These are phyloP conservation scores for Metschnikowia corniflorae DNA, from an alignment of 805 yeast species.

Conservation along the genomic window DNA sequence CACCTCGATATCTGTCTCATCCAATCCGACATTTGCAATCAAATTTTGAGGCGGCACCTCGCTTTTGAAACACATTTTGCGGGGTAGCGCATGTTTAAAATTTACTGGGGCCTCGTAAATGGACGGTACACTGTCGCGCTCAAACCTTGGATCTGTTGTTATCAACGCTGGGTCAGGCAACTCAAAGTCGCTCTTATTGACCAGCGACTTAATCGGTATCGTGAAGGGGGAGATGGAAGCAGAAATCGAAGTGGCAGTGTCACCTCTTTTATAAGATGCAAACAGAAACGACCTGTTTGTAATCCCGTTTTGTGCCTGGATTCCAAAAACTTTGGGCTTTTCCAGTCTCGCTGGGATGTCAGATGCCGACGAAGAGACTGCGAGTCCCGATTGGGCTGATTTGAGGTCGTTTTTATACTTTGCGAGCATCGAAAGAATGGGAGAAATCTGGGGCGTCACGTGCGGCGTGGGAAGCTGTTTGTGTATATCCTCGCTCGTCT, in stretches of 20 bases:
- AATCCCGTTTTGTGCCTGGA: background rate
- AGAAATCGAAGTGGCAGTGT: constrained; percentile 10
- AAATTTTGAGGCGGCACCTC: constrained; percentile 25
- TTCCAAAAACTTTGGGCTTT: background rate
- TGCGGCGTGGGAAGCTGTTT: constrained; percentile 31
- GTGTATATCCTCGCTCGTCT: background rate
- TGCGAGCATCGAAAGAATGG: constrained; percentile 28
- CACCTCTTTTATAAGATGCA: background rate
- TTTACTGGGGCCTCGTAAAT: background rate
- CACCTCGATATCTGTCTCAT: constrained; percentile 7
- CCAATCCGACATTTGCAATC: constrained; percentile 18
- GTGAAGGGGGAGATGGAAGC: constrained; percentile 28
- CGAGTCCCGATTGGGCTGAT: background rate
- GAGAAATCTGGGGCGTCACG: constrained; percentile 37
- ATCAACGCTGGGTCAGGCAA: constrained; percentile 40
- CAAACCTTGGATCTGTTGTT: background rate
- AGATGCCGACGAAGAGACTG: background rate
- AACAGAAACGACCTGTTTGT: constrained; percentile 6
- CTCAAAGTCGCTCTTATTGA: constrained; percentile 20
- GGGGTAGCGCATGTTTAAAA: constrained; percentile 16
- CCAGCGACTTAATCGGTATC: constrained; percentile 23
- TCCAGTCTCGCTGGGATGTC: background rate
- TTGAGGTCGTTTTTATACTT: constrained; percentile 15
- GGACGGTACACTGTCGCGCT: background rate
- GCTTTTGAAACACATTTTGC: constrained; percentile 29